Evolutionary conservation across 306 rosid genomes (phyloP).

Genomic region (Lathyrus tuberosus): DNA sequence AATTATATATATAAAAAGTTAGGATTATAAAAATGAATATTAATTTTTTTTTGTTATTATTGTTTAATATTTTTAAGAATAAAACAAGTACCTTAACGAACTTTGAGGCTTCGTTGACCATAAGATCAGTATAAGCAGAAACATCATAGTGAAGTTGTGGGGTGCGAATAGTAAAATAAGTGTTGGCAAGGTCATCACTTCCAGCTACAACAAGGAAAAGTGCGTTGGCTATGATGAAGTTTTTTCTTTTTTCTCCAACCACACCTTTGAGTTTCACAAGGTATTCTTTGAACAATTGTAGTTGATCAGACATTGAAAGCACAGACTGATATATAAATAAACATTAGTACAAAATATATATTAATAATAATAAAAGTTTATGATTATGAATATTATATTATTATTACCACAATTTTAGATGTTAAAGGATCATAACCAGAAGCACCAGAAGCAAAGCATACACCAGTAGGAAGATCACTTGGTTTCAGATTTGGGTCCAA

Average conservation of each 20-base stretch:
- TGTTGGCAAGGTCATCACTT: conserved; percentile 80
- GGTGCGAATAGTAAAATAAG: conserved; percentile 51
- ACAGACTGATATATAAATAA: conserved; percentile 48
- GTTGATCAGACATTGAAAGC: conserved; percentile 49
- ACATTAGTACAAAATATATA: no score
- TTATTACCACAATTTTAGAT: conserved; percentile 56
- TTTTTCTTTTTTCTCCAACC: conserved; percentile 57
- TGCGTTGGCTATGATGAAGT: conserved; percentile 57
- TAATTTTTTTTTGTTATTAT: no score
- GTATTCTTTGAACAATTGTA: conserved; percentile 69
- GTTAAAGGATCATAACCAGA: conserved; percentile 85
- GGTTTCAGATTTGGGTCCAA: conserved; percentile 55
- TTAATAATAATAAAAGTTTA: background rate
- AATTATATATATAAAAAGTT: background rate
- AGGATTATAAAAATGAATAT: no score
- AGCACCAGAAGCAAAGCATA: conserved; percentile 85
- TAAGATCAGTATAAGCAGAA: conserved; percentile 71
- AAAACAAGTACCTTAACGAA: conserved; percentile 53
- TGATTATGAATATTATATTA: background rate
- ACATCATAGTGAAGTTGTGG: conserved; percentile 57
- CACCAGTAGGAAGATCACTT: conserved; percentile 67
- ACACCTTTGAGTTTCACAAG: conserved; percentile 49
- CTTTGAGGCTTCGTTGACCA: conserved; percentile 51
- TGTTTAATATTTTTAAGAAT: background rate
- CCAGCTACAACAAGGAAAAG: conserved; percentile 69